Base-by-base conservation (phyloP, 2,329 filamentous ascomycete genomes). In the Juglanconis sp. region DNA sequence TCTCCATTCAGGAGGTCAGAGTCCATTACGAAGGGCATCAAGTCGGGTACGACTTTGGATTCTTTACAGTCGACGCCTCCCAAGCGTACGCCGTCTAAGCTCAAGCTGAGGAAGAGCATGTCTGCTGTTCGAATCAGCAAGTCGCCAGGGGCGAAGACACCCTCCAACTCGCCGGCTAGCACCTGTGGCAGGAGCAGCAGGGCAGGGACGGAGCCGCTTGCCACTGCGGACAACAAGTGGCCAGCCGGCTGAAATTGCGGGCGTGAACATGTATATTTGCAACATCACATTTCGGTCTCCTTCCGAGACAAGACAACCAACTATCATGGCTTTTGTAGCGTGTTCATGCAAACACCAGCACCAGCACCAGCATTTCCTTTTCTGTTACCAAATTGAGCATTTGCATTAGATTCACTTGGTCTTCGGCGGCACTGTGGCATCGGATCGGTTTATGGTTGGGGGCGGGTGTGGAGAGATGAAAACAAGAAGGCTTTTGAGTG, bases 81-180 rank as follows among this genome's bases (percentile, higher is more conserved):
- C 4, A 53, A 60, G 47, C 56, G 47, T 32, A 57, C 54, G n/a
- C 52, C 61, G 17, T 36, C 58, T 6, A 58, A 53, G 32, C 35
- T 63, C 17, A 61, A 52, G 34, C 51, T 63, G 24, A 56, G 53
- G 47, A 63, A 53, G 30, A 63, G 58, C 38, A 35, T 17, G 3
- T 53, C 48, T 4, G 35, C 48, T 4, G 34, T 42, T 24, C 17
- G 17, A 24, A 24, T 24, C 7, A 13, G 47, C 9, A 57, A 42
- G 54, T 38, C 35, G 5, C 46, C 47, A 24, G 17, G 17, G 7
- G 36, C 35, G 5, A 57, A 57, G 48, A 57, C 55, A 7, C 55
- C 55, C 10, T 24, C 47, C 3, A 57, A 57, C 35, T 57, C 55
- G 3, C 55, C 55, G 40, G 55, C 55, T 5, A 35, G 44, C 15